Percentiles rank a stretch among this genome's conserved stretches.
phyloP scores from a whole-genome alignment of 768 basidiomycete genomes.

The Boletus barrowsii region DNA sequence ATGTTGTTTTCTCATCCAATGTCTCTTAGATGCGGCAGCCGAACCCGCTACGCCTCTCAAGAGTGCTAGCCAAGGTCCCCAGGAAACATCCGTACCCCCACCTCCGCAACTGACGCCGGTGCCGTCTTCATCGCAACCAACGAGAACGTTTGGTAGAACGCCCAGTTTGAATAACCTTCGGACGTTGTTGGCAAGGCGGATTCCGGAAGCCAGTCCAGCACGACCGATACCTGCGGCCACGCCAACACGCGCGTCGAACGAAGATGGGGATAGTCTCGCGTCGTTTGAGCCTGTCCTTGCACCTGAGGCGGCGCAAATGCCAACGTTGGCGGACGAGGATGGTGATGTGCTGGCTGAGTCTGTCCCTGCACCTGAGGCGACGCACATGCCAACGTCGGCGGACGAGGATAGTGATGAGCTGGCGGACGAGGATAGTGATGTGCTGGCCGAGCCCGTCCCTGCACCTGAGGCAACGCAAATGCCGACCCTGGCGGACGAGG shows the following conservation, averaged over 20 bases:
- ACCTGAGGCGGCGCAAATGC: too few relatives aligned
- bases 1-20: not conserved
- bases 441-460: too few relatives aligned
- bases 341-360: too few relatives aligned
- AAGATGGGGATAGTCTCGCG: not conserved
- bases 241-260: too few relatives aligned
- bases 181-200: constrained; percentile 12
- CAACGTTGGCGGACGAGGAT: too few relatives aligned
- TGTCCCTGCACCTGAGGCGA: too few relatives aligned
- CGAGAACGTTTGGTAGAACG: not conserved
- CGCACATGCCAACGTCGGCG: too few relatives aligned
- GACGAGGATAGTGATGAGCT: too few relatives aligned
- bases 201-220: not conserved
- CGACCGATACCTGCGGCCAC: not conserved
- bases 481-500: too few relatives aligned
- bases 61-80: not conserved
- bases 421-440: too few relatives aligned
- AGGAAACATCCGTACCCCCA: not conserved
- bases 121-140: not conserved
- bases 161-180: constrained; percentile 19
- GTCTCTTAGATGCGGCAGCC: not conserved
- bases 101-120: not conserved
- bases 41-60: not conserved
- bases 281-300: too few relatives aligned
- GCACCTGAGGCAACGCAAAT: too few relatives aligned